Base-by-base conservation (phyloP, 139 green algal species). In the Auxenochlorella pyrenoidosa region DNA sequence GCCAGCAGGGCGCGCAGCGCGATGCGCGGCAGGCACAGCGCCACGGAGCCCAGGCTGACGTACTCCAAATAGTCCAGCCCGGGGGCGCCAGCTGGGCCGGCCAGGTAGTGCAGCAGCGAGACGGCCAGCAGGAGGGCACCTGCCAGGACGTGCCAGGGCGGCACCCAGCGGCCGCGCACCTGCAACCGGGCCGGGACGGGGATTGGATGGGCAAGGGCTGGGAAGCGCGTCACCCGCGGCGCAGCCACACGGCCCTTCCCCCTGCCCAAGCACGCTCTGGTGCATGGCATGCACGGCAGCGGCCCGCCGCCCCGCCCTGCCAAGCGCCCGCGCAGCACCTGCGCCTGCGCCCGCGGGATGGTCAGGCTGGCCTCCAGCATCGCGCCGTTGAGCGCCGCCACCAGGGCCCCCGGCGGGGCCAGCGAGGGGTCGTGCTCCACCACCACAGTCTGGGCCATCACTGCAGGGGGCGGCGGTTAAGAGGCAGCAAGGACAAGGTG, bases 371-470 rank as follows among this genome's bases (percentile, higher is more conserved):
- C 95, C 24, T 94, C 88, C 58, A 97, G 86, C 21, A 81, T 51
- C 30, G 90, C 93, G 30, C 82, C 90, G 86, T 97, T 97, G 24
- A 97, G 90, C 16, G 93, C 90, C 15, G 92, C 90, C 0, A 96
- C 89, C 24, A 97, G 77, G 5, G 91, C 86, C 47, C 89, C 88
- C 15, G 89, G 89, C 28, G 47, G 89, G 51, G 87, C 86, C 16
- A 81, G 58, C n/a, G 58, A 16, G 4, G 90, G 43, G 36, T 92
- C 85, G 86, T 97, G 92, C 36, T 65, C 38, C 19, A 97, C 94
- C n/a, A 85, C 60, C 1, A 96, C 93, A 5, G 90, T 94, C 85
- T 94, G 94, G 1, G 90, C 92, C 24, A 95, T 79, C 6, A 96
- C 91, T 71, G 63, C 63, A 71, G 28, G 24, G 13, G 13, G 59